Percentiles rank a stretch among this genome's conserved stretches.
Evolutionary conservation across 2,329 filamentous ascomycete genomes (phyloP).

Genomic region (Colletotrichum australisinense): DNA sequence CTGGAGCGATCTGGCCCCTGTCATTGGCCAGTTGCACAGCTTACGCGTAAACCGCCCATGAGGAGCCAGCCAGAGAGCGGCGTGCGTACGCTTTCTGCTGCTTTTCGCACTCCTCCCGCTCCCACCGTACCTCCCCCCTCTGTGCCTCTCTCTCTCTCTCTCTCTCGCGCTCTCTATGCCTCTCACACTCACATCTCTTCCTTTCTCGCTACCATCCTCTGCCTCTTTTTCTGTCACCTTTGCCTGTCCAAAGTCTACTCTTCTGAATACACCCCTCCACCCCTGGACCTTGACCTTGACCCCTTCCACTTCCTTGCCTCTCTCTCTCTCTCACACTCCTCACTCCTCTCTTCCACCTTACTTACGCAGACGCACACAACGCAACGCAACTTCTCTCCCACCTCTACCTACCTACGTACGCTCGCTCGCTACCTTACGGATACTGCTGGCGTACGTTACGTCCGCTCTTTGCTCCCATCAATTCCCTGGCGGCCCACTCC

Average conservation of each 20-base stretch:
- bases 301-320: conserved; percentile 16
- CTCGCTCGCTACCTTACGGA: conserved; percentile 9
- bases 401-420: background rate
- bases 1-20: background rate
- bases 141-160: background rate
- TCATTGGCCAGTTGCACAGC: conserved; percentile 43
- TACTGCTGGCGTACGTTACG: conserved; percentile 21
- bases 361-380: conserved; percentile 2
- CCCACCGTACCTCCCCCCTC: background rate
- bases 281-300: background rate
- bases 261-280: background rate
- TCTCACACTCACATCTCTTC: no score
- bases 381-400: background rate
- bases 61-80: conserved; percentile 32
- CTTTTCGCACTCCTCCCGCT: conserved; percentile 21
- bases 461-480: background rate
- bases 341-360: background rate
- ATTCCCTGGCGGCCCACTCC: conserved; percentile 24
- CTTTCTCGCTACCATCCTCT: background rate
- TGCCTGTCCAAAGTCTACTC: background rate
- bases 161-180: background rate
- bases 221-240: background rate
- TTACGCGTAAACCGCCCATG: conserved; percentile 45
- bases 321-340: background rate
- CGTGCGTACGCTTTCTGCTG: conserved; percentile 32